A percentile compares a stretch with the other conserved stretches of the same genome.
Conservation (phyloP, 1,284 basidiomycete genomes). For the Anthracocystis walkeri region DNA sequence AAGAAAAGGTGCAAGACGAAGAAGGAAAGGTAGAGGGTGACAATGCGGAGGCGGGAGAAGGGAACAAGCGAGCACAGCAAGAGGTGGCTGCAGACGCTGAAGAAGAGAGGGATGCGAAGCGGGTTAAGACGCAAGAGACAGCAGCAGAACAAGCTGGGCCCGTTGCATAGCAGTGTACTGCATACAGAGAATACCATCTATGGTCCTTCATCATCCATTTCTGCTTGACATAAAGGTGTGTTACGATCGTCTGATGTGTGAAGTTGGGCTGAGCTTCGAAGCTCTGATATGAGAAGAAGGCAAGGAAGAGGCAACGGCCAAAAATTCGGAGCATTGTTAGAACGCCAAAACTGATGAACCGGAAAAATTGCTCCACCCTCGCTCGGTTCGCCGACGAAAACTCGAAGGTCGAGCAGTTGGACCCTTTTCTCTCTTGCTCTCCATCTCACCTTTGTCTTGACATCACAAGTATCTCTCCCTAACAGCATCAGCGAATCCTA, state of each 20-base stretch:
- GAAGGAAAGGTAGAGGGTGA: neutral
- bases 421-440: neutral
- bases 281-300: neutral
- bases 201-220: neutral
- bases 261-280: neutral
- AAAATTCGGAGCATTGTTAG: neutral
- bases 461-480: no score
- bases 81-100: slow-evolving; percentile 4
- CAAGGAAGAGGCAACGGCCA: neutral
- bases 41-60: neutral
- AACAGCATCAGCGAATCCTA: no score
- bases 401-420: slow-evolving; percentile 1
- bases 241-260: neutral
- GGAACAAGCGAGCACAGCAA: slow-evolving; percentile 15
- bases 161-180: neutral
- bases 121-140: slow-evolving; percentile 19
- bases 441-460: no score
- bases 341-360: neutral
- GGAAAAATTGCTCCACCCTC: neutral
- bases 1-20: no score
- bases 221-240: neutral
- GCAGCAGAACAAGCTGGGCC: neutral
- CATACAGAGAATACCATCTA: no score
- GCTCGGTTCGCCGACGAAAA: neutral
- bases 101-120: slow-evolving; percentile 25